Conservation (phyloP, 257 asterid genomes). For the Fraxinus anomala region DNA sequence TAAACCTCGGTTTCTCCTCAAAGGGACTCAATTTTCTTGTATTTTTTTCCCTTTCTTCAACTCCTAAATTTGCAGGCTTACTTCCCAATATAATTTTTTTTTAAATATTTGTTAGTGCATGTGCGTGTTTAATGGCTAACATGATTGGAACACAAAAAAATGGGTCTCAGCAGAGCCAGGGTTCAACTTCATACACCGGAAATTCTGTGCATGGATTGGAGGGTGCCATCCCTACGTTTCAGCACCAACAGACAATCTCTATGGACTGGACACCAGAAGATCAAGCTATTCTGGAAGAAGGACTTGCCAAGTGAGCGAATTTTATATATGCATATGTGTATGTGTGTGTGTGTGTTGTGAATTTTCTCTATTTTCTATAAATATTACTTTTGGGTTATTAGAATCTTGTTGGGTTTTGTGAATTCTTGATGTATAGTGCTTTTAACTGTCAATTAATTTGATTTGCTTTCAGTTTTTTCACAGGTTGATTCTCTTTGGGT, state of each 20-base stretch:
- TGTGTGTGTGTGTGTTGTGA: background rate
- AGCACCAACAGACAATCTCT: constrained; percentile 68
- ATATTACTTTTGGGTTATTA: background rate
- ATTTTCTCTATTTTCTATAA: constrained; percentile 10
- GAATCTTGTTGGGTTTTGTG: background rate
- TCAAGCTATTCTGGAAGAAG: constrained; percentile 67
- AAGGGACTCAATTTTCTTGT: constrained; percentile 19
- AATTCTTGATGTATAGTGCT: constrained; percentile 1
- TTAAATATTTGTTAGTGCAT: constrained; percentile 28
- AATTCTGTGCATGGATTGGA: constrained; percentile 54
- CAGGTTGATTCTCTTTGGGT: background rate
- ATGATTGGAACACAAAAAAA: constrained; percentile 46
- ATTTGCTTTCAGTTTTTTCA: background rate
- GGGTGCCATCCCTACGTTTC: constrained; percentile 65
- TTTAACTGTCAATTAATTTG: background rate
- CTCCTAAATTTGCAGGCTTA: constrained; percentile 14
- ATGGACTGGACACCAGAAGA: constrained; percentile 94
- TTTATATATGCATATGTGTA: background rate
- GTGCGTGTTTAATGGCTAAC: constrained; percentile 42
- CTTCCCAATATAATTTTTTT: background rate
- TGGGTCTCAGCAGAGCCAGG: constrained; percentile 31
- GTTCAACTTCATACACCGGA: constrained; percentile 42
- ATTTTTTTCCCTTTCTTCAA: constrained; percentile 22
- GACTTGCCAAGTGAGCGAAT: constrained; percentile 55
- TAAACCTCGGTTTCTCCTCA: constrained; percentile 30